Evolutionary conservation across 1,284 basidiomycete species (phyloP).

Genomic region (Phenoliferia sp.): DNA sequence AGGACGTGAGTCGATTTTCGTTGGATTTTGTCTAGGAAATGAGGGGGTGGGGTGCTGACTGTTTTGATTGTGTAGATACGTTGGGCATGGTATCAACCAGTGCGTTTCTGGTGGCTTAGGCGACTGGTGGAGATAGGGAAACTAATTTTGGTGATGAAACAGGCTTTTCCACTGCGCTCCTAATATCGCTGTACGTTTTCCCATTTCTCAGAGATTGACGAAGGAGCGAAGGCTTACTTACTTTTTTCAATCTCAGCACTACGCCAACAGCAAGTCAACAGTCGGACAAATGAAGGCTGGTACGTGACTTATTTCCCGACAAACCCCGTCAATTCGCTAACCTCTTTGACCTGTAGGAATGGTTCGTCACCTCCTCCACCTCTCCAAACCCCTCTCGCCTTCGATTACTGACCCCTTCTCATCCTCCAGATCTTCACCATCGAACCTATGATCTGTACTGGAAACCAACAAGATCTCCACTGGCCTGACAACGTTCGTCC

Average conservation of each 20-base stretch:
- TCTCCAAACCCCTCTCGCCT: not conserved
- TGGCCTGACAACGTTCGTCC: constrained; percentile 38
- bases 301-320: not conserved
- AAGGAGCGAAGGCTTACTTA: not conserved
- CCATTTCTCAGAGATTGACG: not conserved
- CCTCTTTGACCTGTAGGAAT: not conserved
- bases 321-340: not conserved
- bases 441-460: constrained; percentile 93
- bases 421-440: constrained; percentile 54
- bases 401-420: not conserved
- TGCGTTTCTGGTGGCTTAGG: constrained; percentile 2
- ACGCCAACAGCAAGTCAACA: not conserved
- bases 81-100: constrained; percentile 84
- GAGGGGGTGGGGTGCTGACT: not conserved
- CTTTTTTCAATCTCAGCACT: not conserved
- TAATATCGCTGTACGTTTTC: constrained; percentile 13
- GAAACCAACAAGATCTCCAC: constrained; percentile 42
- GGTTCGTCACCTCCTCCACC: not conserved
- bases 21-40: not conserved
- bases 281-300: not conserved
- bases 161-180: constrained; percentile 56
- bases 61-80: constrained; percentile 59
- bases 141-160: too few relatives aligned
- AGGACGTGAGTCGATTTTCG: constrained; percentile 7
- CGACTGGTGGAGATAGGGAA: not conserved